Evolutionary conservation across 345 rosid genomes (phyloP), one percentile per base, ranked within the genome.

Genomic region (Jatropha curcas): DNA sequence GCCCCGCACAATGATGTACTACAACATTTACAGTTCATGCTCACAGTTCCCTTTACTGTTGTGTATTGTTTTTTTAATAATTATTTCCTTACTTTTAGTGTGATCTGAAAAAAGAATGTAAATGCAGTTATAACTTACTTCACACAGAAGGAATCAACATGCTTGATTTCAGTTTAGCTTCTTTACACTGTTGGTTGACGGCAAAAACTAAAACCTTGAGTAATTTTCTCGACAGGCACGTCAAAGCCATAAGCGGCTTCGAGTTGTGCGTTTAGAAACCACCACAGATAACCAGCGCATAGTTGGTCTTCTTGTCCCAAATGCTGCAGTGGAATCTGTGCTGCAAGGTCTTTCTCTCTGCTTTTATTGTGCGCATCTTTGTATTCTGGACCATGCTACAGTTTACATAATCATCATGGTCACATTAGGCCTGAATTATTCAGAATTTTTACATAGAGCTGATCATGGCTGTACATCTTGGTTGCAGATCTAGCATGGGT

Each of bases 401-500:
- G n/a, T n/a, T n/a, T n/a, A n/a, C n/a, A n/a, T n/a, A n/a, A n/a
- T n/a, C n/a, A n/a, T n/a, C n/a, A n/a, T n/a, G n/a, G n/a, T n/a
- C n/a, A n/a, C n/a, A n/a, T 8, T 8, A 41, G 41, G 8, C 4
- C 20, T 52, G 20, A n/a, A 16, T 67, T 22, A 14, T 0, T 68
- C 3, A 60, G 24, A 52, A 34, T 48, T 14, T 69, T 17, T 55
- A 25, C 62, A 35, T 12, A 4, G 48, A 45, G 45, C 4, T 31
- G 70, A 45, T 63, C 25, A 41, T 65, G 25, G 45, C 55, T 61
- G 50, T 48, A 46, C 52, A 17, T 33, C 2, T 35, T 71, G 68
- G 48, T 69, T 76, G 77, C 91, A 95, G 99, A 91, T 86, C 84
- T 95, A 84, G 90, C 95, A 57, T 95, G 98, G 98, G 97, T 92